Evolutionary conservation across 1,139 yeast species (phyloP), one percentile per base, ranked within the genome.

Genomic region (Blastobotrys arbuscula): DNA sequence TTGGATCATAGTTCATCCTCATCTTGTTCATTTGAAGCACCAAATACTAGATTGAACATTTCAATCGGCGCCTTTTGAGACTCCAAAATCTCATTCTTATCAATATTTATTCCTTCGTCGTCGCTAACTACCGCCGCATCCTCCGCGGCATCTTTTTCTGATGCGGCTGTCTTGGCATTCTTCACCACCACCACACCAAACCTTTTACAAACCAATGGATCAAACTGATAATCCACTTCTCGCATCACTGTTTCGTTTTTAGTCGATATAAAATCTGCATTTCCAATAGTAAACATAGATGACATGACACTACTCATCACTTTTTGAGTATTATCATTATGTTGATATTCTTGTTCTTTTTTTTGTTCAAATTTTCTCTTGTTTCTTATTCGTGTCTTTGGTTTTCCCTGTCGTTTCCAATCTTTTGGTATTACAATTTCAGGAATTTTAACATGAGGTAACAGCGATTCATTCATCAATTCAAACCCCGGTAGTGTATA

Each of bases 261-360:
- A 50, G 18, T 42, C 10, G 36, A 10, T 7, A 13, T 16, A 15
- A 19, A 19, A 13, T 5, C 39, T 19, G 36, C 40, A 43, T 37
- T 6, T 33, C 44, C 36, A 5, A 16, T 35, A 3, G 60, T 56
- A 45, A 64, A 64, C 41, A 61, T 50, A 24, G 49, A 47, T 10
- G 66, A 61, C 54, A 64, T 57, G 21, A 54, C 54, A 9, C 66
- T 65, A 8, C 53, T 44, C 31, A 62, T 50, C 1, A 66, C 63
- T 31, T 58, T 52, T 16, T n/a, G 36, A 5, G 36, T n/a, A n/a
- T 5, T 15, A 15, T 7, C 9, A 15, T 33, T 16, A 9, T n/a
- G 16, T 10, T 26, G 31, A 26, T 9, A 9, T 9, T n/a, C 37
- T 10, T 20, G 42, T 15, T 39, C 39, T 13, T 19, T 12, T 5